These are phyloP conservation scores for Xylaria arbuscula DNA, from an alignment of 2,329 filamentous ascomycete species.

Conservation along the genomic window DNA sequence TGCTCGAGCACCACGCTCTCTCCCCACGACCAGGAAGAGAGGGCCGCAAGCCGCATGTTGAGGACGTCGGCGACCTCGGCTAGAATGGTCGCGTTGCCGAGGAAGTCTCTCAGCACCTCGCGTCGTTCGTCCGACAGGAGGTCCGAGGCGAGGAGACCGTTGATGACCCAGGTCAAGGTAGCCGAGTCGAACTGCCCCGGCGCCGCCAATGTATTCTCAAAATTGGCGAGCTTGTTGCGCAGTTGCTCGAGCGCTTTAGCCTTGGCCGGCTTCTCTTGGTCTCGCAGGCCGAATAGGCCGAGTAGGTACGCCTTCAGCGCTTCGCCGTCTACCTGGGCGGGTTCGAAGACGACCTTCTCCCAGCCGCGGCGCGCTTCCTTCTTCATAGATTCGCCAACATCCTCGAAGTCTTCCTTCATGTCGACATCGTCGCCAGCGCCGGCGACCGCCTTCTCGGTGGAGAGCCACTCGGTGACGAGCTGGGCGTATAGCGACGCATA, in stretches of 20 bases:
- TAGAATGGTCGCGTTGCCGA: conserved; percentile 55
- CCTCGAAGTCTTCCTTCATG: conserved; percentile 55
- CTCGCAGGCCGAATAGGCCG: conserved; percentile 54
- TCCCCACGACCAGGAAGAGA: conserved; percentile 62
- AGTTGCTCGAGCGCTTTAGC: conserved; percentile 42
- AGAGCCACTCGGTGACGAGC: conserved; percentile 61
- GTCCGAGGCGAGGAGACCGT: conserved; percentile 57
- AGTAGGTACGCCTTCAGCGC: conserved; percentile 56
- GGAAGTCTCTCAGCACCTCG: conserved; percentile 57
- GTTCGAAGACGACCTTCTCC: conserved; percentile 59
- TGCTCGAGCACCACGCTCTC: conserved; percentile 56
- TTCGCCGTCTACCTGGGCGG: conserved; percentile 52
- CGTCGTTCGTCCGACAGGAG: conserved; percentile 58
- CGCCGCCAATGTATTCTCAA: conserved; percentile 49
- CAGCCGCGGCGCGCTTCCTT: conserved; percentile 56
- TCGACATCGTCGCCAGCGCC: conserved; percentile 35
- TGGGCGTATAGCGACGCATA: conserved; percentile 59
- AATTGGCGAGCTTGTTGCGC: conserved; percentile 45
- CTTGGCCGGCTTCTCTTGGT: conserved; percentile 45
- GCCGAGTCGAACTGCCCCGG: conserved; percentile 52
- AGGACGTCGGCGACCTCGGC: conserved; percentile 63
- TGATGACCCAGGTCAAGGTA: conserved; percentile 55
- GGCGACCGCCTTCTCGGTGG: conserved; percentile 45
- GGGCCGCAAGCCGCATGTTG: conserved; percentile 60
- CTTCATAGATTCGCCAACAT: conserved; percentile 55